These are phyloP conservation scores for Moniliella sp. DNA, from an alignment of 1,284 basidiomycete genomes.

Conservation along the genomic window DNA sequence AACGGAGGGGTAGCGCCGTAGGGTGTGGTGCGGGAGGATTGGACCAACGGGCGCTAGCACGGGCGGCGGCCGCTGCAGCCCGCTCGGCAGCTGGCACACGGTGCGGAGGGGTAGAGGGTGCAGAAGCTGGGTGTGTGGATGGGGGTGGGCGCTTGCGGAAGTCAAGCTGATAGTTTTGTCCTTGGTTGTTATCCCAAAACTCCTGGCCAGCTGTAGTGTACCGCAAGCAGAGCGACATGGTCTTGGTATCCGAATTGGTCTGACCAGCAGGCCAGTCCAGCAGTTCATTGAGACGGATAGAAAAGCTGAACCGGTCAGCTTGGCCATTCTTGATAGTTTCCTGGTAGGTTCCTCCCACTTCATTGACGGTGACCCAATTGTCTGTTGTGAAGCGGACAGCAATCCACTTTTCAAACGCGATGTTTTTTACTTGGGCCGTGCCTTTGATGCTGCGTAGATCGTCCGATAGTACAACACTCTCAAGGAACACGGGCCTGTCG, in stretches of 20 bases:
- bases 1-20: no score
- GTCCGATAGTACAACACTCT: conserved; percentile 43
- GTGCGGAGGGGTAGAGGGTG: conserved; percentile 18
- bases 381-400: conserved; percentile 79
- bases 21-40: conserved; percentile 3
- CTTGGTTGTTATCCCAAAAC: conserved; percentile 77
- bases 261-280: conserved; percentile 27
- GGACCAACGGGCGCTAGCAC: no score
- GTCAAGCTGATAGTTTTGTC: conserved; percentile 53
- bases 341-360: conserved; percentile 59
- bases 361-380: conserved; percentile 81
- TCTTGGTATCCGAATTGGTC: conserved; percentile 56
- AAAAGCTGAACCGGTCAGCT: conserved; percentile 45
- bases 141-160: conserved; percentile 25
- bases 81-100: conserved; percentile 2
- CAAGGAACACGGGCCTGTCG: conserved; percentile 39
- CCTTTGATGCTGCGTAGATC: conserved; percentile 49
- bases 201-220: conserved; percentile 53
- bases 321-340: conserved; percentile 41
- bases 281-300: conserved; percentile 39
- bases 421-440: conserved; percentile 55
- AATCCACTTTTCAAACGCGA: conserved; percentile 69
- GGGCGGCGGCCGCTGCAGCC: no score
- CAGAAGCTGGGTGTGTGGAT: conserved; percentile 3
- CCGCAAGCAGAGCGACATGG: conserved; percentile 56